These are phyloP conservation scores for Panus rudis DNA, from an alignment of 768 basidiomycete genomes.

Conservation along the genomic window DNA sequence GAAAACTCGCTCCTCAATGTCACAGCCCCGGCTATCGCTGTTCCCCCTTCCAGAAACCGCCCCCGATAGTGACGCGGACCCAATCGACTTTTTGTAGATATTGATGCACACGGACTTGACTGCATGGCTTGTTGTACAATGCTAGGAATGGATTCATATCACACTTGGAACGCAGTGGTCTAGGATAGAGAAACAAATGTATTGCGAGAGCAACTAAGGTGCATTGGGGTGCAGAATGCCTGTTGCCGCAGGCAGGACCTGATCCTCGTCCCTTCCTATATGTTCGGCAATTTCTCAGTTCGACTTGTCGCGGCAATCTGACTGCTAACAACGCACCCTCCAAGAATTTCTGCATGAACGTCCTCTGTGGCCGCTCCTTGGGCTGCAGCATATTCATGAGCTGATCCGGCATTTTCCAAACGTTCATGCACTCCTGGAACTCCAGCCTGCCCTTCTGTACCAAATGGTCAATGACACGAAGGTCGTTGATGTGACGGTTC, in stretches of 20 bases:
- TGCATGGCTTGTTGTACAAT: neutral
- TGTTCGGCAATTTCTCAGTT: too few species aligned
- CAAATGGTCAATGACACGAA: constrained; percentile 77
- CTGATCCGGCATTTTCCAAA: constrained; percentile 87
- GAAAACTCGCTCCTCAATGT: neutral
- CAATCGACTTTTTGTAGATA: constrained; percentile 19
- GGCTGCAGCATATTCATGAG: constrained; percentile 63
- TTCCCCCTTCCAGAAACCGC: constrained; percentile 13
- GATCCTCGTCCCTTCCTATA: constrained; percentile 71
- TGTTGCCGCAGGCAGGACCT: constrained; percentile 61
- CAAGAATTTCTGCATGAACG: constrained; percentile 81
- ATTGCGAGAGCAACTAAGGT: constrained; percentile 6
- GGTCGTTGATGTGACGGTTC: constrained; percentile 77
- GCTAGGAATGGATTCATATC: neutral
- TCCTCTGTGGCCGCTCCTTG: constrained; percentile 38
- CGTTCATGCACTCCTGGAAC: constrained; percentile 91
- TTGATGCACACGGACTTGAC: neutral
- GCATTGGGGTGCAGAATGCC: constrained; percentile 29
- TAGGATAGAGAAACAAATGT: neutral
- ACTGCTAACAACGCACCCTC: constrained; percentile 68
- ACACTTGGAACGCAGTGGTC: neutral
- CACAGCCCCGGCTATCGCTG: constrained; percentile 19
- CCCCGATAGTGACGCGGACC: constrained; percentile 16
- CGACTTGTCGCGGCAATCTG: too few species aligned
- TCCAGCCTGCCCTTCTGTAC: constrained; percentile 80